Conservation (phyloP, 768 basidiomycete species). For the Tricholoma saponaceum region DNA sequence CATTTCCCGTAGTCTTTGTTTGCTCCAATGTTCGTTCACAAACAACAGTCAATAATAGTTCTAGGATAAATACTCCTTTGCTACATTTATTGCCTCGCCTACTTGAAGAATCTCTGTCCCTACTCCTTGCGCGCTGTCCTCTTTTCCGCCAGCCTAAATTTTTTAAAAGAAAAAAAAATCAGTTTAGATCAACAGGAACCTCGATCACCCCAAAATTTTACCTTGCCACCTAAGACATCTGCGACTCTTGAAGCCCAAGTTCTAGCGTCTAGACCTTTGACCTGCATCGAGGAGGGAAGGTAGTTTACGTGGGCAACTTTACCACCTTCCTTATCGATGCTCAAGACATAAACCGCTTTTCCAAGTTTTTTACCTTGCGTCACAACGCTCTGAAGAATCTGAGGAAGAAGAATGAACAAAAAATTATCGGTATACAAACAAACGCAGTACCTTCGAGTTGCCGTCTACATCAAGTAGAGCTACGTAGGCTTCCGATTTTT, state of each 20-base stretch:
- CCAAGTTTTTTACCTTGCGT: slow-evolving; percentile 74
- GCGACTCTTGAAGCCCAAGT: slow-evolving; percentile 81
- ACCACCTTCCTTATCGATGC: slow-evolving; percentile 57
- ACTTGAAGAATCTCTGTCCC: slow-evolving; percentile 64
- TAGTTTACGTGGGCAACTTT: slow-evolving; percentile 90
- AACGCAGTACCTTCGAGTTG: slow-evolving; percentile 70
- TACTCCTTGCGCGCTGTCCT: slow-evolving; percentile 87
- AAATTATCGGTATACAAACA: neutral
- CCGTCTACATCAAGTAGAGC: slow-evolving; percentile 73
- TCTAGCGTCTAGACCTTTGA: slow-evolving; percentile 74
- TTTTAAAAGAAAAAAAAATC: slow-evolving; percentile 6
- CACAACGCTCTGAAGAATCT: slow-evolving; percentile 76
- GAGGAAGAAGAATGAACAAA: slow-evolving; percentile 3
- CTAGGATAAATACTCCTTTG: slow-evolving; percentile 36
- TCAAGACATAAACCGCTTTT: slow-evolving; percentile 89
- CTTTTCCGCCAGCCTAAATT: slow-evolving; percentile 96
- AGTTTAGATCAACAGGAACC: neutral
- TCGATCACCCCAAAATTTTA: slow-evolving; percentile 25
- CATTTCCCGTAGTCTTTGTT: slow-evolving; percentile 13
- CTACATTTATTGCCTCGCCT: slow-evolving; percentile 61
- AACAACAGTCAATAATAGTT: too few species aligned
- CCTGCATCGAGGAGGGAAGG: slow-evolving; percentile 55
- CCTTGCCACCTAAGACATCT: slow-evolving; percentile 88
- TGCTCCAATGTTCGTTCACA: slow-evolving; percentile 5
- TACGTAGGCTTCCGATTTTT: slow-evolving; percentile 65